phyloP scores from a whole-genome alignment of 1,284 basidiomycete genomes.

The Rhodofomes roseus region DNA sequence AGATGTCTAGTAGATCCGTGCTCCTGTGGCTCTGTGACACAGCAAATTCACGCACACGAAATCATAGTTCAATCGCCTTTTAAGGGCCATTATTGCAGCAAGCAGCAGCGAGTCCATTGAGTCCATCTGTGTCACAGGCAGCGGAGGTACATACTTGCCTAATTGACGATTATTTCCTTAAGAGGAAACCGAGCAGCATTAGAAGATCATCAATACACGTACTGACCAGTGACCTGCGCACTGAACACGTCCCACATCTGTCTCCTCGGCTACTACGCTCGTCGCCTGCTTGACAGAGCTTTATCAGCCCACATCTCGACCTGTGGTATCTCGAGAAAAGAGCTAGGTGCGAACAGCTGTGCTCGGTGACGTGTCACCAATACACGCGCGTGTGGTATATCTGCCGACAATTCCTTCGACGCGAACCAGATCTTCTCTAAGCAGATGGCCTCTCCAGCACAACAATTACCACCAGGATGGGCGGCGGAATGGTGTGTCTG shows the following conservation, averaged over 20 bases:
- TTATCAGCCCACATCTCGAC: neutral
- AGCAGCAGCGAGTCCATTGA: no score
- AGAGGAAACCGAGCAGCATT: no score
- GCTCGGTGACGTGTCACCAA: conserved; percentile 6
- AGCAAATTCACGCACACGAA: no score
- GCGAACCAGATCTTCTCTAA: conserved; percentile 1
- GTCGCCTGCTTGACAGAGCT: neutral
- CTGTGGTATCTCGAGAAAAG: neutral
- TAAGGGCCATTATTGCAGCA: no score
- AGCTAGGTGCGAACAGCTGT: neutral
- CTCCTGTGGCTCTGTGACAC: no score
- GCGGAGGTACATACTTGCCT: no score
- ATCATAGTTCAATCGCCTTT: no score
- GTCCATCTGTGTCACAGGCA: no score
- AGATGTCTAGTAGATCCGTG: no score
- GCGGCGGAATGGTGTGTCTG: conserved; percentile 75
- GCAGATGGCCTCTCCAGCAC: conserved; percentile 61
- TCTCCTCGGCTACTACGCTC: neutral
- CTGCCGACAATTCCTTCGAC: neutral
- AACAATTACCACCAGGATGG: conserved; percentile 87
- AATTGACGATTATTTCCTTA: no score
- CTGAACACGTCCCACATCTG: neutral
- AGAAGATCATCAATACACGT: no score
- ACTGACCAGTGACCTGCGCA: no score
- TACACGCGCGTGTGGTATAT: neutral